Evolutionary conservation across 1,284 basidiomycete species (phyloP), one percentile per base, ranked within the genome.

Genomic region (Fomitopsis pinicola): DNA sequence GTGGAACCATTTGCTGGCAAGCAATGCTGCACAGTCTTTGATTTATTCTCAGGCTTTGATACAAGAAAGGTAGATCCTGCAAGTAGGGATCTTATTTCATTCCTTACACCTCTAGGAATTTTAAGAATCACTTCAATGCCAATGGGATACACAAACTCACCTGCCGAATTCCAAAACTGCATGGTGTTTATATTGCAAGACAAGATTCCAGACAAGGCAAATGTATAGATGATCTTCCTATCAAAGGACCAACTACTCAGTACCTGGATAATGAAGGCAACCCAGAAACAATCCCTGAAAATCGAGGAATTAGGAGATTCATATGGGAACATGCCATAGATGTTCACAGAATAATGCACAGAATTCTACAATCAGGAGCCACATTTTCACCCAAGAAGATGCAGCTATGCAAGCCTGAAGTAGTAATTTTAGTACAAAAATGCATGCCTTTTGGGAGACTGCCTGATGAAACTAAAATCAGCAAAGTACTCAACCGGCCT

Each of bases 71-170:
- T n/a, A 0, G 68, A 61, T 1, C 42, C 58, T 19, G 3, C 26
- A 0, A 76, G 73, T 0, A 42, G 72, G 1, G 73, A 77, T 46
- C 57, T 68, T 6, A 71, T 63, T 0, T 61, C 66, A 2, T 67
- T 57, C 40, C 56, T 61, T 65, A 65, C 57, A 61, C 59, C 26
- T 14, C 38, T 62, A 48, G 67, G 72, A n/a, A 57, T 66, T 8
- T 38, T 68, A 22, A 62, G 66, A 28, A 64, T 76, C 0, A 63
- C 61, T 0, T 65, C 62, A 0, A 52, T 78, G 0, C 77, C 75
- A 0, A 75, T 75, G 74, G 77, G 78, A 0, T 79, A 68, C 68
- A 77, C 75, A 0, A 77, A 78, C 57, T 76, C 72, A 0, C 35
- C 69, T 74, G 0, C 70, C 69, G 5, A 73, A 75, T 14, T 72